Conservation (phyloP, 331 rosid genomes). For the Stylosanthes scabra region DNA sequence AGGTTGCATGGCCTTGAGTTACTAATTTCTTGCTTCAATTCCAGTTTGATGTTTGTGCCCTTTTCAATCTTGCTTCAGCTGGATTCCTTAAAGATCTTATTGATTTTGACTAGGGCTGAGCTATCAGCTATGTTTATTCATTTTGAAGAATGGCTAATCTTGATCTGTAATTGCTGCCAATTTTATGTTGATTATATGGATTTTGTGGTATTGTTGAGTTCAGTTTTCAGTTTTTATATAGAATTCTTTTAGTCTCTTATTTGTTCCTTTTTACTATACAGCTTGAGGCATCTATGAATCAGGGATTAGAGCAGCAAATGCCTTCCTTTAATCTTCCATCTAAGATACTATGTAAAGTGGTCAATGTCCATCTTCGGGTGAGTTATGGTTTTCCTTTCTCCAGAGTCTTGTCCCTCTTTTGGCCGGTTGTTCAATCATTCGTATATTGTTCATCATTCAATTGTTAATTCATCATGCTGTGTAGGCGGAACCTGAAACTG, state of each 20-base stretch:
- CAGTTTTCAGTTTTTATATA: background rate
- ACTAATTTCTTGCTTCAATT: slow-evolving; percentile 9
- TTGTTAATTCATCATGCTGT: slow-evolving; percentile 40
- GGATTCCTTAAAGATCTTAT: background rate
- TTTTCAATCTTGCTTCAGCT: background rate
- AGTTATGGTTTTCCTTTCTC: slow-evolving; percentile 40
- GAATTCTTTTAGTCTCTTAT: slow-evolving; percentile 1
- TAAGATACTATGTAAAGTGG: slow-evolving; percentile 92
- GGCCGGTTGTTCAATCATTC: background rate
- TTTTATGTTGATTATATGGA: slow-evolving; percentile 9
- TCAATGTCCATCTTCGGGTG: slow-evolving; percentile 89
- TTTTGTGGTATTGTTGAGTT: background rate
- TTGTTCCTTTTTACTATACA: slow-evolving; percentile 34
- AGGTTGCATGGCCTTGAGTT: background rate
- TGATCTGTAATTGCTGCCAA: slow-evolving; percentile 12
- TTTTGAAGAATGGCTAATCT: slow-evolving; percentile 16
- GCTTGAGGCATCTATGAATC: slow-evolving; percentile 99
- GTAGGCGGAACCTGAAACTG: slow-evolving; percentile 99
- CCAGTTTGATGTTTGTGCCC: background rate
- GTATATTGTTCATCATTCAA: background rate
- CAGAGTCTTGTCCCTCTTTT: slow-evolving; percentile 4
- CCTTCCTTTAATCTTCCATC: slow-evolving; percentile 93
- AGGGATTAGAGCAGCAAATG: slow-evolving; percentile 91
- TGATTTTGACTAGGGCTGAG: slow-evolving; percentile 8
- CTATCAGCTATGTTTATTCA: background rate